Evolutionary conservation across 1,284 basidiomycete genomes (phyloP).

Genomic region (Ganoderma lucidum): DNA sequence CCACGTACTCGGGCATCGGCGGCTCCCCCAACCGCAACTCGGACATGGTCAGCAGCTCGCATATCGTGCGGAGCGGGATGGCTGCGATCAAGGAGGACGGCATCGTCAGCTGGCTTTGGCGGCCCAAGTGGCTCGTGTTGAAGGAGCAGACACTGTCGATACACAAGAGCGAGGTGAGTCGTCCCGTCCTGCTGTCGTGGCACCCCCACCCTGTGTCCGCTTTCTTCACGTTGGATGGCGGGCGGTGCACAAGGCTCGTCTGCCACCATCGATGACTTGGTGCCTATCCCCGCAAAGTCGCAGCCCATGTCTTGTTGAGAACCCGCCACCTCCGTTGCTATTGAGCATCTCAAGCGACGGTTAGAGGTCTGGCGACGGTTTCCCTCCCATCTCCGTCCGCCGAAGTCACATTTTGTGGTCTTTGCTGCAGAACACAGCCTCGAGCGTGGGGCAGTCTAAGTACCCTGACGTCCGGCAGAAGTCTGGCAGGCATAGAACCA

Average conservation of each 20-base stretch:
- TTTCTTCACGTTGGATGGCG: neutral
- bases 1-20: conserved; percentile 77
- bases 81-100: conserved; percentile 92
- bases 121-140: conserved; percentile 90
- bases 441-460: too few relatives aligned
- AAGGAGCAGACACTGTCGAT: conserved; percentile 85
- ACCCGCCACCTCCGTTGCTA: neutral
- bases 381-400: too few relatives aligned
- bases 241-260: neutral
- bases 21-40: conserved; percentile 73
- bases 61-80: conserved; percentile 70
- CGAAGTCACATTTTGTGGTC: too few relatives aligned
- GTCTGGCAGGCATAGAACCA: neutral
- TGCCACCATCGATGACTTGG: conserved; percentile 3
- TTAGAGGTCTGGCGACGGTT: too few relatives aligned
- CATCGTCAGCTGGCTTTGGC: conserved; percentile 92
- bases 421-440: too few relatives aligned
- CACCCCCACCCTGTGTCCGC: neutral
- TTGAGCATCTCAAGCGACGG: too few relatives aligned
- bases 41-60: conserved; percentile 47
- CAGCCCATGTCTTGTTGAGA: neutral
- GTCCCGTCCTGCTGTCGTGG: conserved; percentile 4
- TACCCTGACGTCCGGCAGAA: neutral
- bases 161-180: conserved; percentile 91
- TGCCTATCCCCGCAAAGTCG: neutral